Conservation (phyloP, 192 early-diverging fungal species). For the Phlyctochytrium planicorne region DNA sequence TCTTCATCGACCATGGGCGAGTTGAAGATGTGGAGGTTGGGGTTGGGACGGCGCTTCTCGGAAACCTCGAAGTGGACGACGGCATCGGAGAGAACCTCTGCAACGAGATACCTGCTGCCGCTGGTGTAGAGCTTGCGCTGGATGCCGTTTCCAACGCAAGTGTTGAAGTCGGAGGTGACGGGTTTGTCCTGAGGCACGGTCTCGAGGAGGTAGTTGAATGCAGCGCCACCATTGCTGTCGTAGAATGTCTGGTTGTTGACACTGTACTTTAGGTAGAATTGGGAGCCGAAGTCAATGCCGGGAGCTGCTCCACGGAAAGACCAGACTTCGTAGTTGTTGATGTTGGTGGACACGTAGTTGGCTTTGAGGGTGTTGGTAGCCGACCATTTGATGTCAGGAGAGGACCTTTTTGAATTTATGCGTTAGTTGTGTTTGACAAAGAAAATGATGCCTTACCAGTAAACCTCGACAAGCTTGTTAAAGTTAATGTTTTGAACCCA, state of each 20-base stretch:
- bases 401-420: no score
- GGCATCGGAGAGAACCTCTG: not conserved
- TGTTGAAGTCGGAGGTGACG: not conserved
- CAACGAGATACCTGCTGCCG: not conserved
- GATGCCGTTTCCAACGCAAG: not conserved
- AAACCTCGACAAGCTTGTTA: not conserved
- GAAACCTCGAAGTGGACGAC: not conserved
- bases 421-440: no score
- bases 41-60: not conserved
- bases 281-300: not conserved
- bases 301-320: not conserved
- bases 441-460: no score
- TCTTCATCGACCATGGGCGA: not conserved
- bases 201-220: not conserved
- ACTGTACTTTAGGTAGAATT: not conserved
- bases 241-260: not conserved
- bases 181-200: not conserved
- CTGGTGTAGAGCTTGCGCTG: not conserved
- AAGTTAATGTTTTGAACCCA: not conserved
- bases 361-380: not conserved
- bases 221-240: not conserved
- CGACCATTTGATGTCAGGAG: not conserved
- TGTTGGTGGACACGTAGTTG: not conserved
- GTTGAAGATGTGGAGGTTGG: not conserved
- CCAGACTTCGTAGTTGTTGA: not conserved